A percentile compares a stretch with the other conserved stretches of the same genome.
These are phyloP conservation scores for Paracoccidioides brasiliensis DNA, from an alignment of 2,329 filamentous ascomycete genomes.

Conservation along the genomic window DNA sequence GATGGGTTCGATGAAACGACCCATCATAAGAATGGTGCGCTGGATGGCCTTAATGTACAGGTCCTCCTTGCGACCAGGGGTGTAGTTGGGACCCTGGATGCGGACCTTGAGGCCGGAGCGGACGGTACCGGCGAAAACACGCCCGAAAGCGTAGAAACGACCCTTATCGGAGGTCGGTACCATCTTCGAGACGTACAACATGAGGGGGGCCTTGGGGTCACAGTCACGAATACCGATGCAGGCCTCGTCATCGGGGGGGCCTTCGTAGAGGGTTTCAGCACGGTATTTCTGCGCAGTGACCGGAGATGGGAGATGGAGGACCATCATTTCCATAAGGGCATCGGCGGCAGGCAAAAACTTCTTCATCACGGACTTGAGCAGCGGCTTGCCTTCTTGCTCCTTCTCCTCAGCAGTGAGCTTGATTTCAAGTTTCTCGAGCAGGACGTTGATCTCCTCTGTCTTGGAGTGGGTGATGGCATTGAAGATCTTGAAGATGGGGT, in stretches of 20 bases:
- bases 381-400: conserved; percentile 90
- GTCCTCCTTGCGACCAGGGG: conserved; percentile 95
- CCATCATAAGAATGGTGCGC: conserved; percentile 99
- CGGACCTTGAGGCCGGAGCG: conserved; percentile 97
- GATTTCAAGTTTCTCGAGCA: conserved; percentile 87
- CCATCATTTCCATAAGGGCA: conserved; percentile 99
- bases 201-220: conserved; percentile 93
- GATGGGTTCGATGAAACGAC: conserved; percentile 96
- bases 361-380: conserved; percentile 96
- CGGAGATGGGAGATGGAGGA: conserved; percentile 95
- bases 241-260: conserved; percentile 80
- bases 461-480: conserved; percentile 94
- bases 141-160: conserved; percentile 99
- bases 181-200: conserved; percentile 99
- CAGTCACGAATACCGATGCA: conserved; percentile 97
- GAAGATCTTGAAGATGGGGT: conserved; percentile 99
- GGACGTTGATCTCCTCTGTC: conserved; percentile 72
- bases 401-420: conserved; percentile 80
- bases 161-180: conserved; percentile 99
- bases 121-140: conserved; percentile 99
- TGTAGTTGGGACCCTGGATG: conserved; percentile 99
- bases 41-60: conserved; percentile 99
- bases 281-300: conserved; percentile 94
- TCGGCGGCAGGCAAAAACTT: conserved; percentile 98
- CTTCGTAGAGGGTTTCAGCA: conserved; percentile 97